Conservation (phyloP, 352 stramenopile genomes). For the Pythium aquatile region DNA sequence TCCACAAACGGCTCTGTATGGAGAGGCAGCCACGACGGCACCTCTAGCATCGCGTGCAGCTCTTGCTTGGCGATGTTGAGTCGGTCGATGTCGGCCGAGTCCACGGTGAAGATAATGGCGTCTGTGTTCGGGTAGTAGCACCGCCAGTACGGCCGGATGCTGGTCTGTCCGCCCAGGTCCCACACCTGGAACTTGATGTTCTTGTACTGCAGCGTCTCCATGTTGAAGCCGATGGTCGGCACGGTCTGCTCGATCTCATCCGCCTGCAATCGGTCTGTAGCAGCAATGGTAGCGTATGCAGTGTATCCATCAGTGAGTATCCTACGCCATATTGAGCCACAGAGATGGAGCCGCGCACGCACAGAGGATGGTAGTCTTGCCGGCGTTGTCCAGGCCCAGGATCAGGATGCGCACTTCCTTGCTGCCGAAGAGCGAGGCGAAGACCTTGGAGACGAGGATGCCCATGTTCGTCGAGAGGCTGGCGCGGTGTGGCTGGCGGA, state of each 20-base stretch:
- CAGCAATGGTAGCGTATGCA: not conserved
- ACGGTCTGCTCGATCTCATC: conserved; percentile 99
- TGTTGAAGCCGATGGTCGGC: conserved; percentile 98
- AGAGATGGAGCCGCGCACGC: conserved; percentile 29
- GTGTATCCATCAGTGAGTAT: not conserved
- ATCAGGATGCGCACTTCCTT: conserved; percentile 99
- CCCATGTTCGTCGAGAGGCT: conserved; percentile 80
- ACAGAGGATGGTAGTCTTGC: conserved; percentile 99
- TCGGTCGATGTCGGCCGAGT: conserved; percentile 96
- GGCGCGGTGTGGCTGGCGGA: not conserved
- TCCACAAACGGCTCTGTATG: not conserved
- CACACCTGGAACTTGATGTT: conserved; percentile 98
- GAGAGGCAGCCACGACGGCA: conserved; percentile 14
- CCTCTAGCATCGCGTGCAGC: conserved; percentile 97
- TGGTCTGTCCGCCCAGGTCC: conserved; percentile 99
- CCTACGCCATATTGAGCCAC: not conserved
- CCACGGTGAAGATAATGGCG: conserved; percentile 95
- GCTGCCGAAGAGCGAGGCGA: conserved; percentile 97
- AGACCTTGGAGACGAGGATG: conserved; percentile 97
- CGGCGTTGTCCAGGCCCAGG: conserved; percentile 98
- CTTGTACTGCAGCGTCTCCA: conserved; percentile 92
- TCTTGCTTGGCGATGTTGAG: conserved; percentile 98
- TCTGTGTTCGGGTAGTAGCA: conserved; percentile 99
- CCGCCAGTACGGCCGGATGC: conserved; percentile 99
- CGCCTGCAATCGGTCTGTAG: conserved; percentile 69